Conservation (phyloP, 345 rosid species). For the Brassica carinata region DNA sequence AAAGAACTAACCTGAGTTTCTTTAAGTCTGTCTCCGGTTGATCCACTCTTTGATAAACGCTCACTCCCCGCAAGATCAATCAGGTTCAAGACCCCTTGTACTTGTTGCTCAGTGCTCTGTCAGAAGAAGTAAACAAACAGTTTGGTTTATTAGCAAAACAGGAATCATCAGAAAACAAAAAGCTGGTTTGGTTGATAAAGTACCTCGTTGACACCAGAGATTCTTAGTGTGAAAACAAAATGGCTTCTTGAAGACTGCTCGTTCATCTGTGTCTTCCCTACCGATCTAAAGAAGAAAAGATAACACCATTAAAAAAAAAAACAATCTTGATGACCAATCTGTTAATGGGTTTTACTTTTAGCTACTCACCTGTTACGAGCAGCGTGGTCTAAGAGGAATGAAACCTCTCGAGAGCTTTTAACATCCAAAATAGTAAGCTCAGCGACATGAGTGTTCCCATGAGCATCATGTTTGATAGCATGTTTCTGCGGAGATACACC, state of each 20-base stretch:
- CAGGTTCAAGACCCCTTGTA: slow-evolving; percentile 93
- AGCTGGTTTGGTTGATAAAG: background rate
- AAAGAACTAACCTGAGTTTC: slow-evolving; percentile 77
- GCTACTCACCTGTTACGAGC: slow-evolving; percentile 71
- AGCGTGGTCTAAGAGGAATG: slow-evolving; percentile 79
- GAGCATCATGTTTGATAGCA: slow-evolving; percentile 75
- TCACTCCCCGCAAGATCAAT: slow-evolving; percentile 99
- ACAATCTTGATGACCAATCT: background rate
- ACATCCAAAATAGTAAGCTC: slow-evolving; percentile 82
- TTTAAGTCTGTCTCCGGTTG: slow-evolving; percentile 89
- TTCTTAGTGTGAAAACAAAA: slow-evolving; percentile 87
- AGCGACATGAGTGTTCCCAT: slow-evolving; percentile 77
- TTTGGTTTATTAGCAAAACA: slow-evolving; percentile 9
- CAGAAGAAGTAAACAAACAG: background rate
- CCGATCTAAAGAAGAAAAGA: slow-evolving; percentile 55
- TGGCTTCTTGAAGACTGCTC: slow-evolving; percentile 86
- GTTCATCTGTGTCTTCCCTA: slow-evolving; percentile 94
- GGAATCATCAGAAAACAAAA: background rate
- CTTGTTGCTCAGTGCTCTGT: slow-evolving; percentile 94
- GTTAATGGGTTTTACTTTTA: background rate
- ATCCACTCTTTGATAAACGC: slow-evolving; percentile 95
- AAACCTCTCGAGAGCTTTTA: slow-evolving; percentile 63
- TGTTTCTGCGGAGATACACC: slow-evolving; percentile 58
- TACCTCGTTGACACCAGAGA: slow-evolving; percentile 88
- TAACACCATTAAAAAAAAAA: background rate